Conservation (phyloP, 2,329 filamentous ascomycete species). For the Clonostachys solani region DNA sequence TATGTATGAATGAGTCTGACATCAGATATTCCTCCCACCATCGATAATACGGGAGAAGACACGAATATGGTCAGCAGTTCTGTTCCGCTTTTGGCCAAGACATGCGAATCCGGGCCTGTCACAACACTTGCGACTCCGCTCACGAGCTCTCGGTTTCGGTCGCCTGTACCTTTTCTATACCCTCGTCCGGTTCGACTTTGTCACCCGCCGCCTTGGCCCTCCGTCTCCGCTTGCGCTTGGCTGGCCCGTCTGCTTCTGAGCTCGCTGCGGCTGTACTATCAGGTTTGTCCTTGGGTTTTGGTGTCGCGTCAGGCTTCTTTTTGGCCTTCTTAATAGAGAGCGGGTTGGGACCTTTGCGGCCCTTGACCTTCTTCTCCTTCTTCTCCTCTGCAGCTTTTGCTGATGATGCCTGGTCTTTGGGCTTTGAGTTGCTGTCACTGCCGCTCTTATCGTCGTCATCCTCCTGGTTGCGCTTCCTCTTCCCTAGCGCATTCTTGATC, state of each 20-base stretch:
- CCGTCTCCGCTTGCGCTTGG: constrained; percentile 23
- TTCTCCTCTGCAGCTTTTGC: constrained; percentile 7
- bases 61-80: no score
- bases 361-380: constrained; percentile 50
- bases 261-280: constrained; percentile 15
- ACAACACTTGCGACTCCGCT: no score
- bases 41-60: no score
- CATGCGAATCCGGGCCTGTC: no score
- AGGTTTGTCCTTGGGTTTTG: constrained; percentile 28
- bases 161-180: no score
- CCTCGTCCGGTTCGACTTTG: neutral
- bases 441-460: constrained; percentile 28
- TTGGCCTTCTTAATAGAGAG: constrained; percentile 67
- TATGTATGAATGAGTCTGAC: no score
- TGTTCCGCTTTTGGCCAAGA: no score
- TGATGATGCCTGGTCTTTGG: constrained; percentile 1
- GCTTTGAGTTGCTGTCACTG: constrained; percentile 14
- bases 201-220: constrained; percentile 18
- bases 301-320: constrained; percentile 29
- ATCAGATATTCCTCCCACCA: no score
- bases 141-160: no score
- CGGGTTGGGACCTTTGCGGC: constrained; percentile 67
- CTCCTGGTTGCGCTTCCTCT: constrained; percentile 46
- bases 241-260: constrained; percentile 16
- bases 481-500: constrained; percentile 46